A percentile compares a stretch with the other conserved stretches of the same genome.
These are phyloP conservation scores for Sisymbrium altissimum DNA, from an alignment of 345 rosid species.

Conservation along the genomic window DNA sequence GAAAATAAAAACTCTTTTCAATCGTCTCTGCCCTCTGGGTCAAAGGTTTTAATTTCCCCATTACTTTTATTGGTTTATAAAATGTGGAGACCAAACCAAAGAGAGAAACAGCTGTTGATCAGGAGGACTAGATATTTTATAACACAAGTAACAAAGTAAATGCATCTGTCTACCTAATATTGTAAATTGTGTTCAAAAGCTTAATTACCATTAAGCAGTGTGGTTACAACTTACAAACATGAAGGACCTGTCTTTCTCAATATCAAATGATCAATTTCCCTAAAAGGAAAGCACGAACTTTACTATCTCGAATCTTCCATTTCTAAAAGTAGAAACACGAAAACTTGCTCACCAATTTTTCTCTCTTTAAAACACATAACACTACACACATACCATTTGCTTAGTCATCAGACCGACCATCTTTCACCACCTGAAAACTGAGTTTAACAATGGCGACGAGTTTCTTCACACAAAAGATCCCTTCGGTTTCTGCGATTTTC, in stretches of 20 bases:
- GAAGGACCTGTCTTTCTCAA: not conserved
- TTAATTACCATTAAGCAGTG: too few species aligned
- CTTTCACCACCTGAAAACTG: not conserved
- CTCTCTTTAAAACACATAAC: not conserved
- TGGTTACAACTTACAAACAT: not conserved
- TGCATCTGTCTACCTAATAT: not conserved
- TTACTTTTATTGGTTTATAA: not conserved
- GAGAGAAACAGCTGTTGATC: not conserved
- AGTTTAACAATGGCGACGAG: conserved; percentile 12
- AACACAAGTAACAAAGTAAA: too few species aligned
- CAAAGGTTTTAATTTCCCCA: not conserved
- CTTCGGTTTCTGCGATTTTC: conserved; percentile 14
- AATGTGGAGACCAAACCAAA: not conserved
- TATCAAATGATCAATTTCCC: not conserved
- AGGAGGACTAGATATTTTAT: too few species aligned
- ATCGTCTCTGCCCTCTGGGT: not conserved
- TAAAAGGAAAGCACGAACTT: not conserved
- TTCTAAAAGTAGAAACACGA: not conserved
- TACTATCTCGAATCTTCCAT: not conserved
- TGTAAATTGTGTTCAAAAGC: not conserved
- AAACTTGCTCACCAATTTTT: conserved; percentile 6
- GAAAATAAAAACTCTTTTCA: not conserved
- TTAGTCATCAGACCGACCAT: not conserved
- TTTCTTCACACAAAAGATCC: not conserved
- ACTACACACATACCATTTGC: not conserved